These are phyloP conservation scores for Agapanthus africanus DNA, from an alignment of 106 monocot species.

Conservation along the genomic window DNA sequence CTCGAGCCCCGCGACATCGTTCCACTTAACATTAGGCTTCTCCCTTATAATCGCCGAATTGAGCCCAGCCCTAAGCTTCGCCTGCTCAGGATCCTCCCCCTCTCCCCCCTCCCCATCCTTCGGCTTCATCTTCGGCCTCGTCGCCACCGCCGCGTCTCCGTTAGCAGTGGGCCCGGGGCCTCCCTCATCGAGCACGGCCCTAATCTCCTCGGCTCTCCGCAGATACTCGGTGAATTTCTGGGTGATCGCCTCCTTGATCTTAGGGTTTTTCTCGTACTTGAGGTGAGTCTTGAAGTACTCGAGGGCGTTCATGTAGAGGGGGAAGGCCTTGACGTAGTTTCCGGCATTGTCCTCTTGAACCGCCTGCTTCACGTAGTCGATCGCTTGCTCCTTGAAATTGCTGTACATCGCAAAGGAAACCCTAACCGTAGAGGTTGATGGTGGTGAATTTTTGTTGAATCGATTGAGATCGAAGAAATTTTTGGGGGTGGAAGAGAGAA, in stretches of 20 bases:
- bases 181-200: constrained; percentile 65
- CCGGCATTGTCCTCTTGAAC: constrained; percentile 77
- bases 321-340: constrained; percentile 82
- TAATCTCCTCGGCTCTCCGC: constrained; percentile 74
- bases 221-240: constrained; percentile 91
- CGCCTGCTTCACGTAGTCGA: constrained; percentile 86
- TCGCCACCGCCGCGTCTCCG: constrained; percentile 61
- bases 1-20: constrained; percentile 74
- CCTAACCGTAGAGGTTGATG: not conserved
- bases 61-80: constrained; percentile 66
- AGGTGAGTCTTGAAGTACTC: constrained; percentile 84
- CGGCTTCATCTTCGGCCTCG: constrained; percentile 55
- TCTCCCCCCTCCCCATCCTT: constrained; percentile 58
- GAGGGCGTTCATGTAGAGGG: constrained; percentile 80
- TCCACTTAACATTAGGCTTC: constrained; percentile 77
- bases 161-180: constrained; percentile 48
- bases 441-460: not conserved
- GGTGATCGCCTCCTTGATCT: constrained; percentile 79
- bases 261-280: constrained; percentile 65
- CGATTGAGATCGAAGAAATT: no score
- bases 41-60: constrained; percentile 71
- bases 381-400: constrained; percentile 78
- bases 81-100: constrained; percentile 55
- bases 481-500: no score
- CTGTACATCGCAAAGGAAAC: constrained; percentile 23